Conservation (phyloP, 2,329 filamentous ascomycete genomes). For the Verticillium isaacii region DNA sequence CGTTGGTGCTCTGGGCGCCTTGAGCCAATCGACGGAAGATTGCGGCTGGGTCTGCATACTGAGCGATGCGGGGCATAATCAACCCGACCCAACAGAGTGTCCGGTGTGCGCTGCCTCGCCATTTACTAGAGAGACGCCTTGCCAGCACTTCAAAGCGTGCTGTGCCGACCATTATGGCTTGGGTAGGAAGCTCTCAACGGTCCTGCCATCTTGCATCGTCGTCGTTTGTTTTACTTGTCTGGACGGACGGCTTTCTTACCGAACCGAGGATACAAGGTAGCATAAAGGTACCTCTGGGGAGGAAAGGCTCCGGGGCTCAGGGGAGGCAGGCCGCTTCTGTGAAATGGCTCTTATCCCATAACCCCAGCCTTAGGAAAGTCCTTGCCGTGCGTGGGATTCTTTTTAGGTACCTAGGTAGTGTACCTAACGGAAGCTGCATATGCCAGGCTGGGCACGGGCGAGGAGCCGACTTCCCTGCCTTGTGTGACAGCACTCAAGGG, state of each 20-base stretch:
- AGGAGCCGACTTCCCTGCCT: background rate
- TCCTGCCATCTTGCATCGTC: too few relatives aligned
- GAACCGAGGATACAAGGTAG: too few relatives aligned
- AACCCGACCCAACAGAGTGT: background rate
- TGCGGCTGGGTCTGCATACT: background rate
- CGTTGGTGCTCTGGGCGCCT: background rate
- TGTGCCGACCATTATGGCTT: background rate
- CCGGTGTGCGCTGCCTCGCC: background rate
- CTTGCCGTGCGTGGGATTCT: background rate
- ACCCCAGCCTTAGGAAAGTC: too few relatives aligned
- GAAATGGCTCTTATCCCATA: too few relatives aligned
- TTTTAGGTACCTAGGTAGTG: background rate
- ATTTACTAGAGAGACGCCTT: background rate
- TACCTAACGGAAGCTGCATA: background rate
- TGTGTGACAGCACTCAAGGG: background rate
- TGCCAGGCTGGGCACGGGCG: background rate
- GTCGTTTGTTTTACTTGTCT: too few relatives aligned
- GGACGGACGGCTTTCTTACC: too few relatives aligned
- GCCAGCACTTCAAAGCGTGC: background rate
- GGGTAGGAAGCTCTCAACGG: background rate
- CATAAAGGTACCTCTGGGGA: too few relatives aligned
- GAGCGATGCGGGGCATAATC: background rate
- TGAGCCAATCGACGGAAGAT: background rate
- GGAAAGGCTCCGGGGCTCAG: too few relatives aligned
- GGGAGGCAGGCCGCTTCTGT: too few relatives aligned